Evolutionary conservation across 2,329 filamentous ascomycete genomes (phyloP).

Genomic region (Coniochaeta sp.): DNA sequence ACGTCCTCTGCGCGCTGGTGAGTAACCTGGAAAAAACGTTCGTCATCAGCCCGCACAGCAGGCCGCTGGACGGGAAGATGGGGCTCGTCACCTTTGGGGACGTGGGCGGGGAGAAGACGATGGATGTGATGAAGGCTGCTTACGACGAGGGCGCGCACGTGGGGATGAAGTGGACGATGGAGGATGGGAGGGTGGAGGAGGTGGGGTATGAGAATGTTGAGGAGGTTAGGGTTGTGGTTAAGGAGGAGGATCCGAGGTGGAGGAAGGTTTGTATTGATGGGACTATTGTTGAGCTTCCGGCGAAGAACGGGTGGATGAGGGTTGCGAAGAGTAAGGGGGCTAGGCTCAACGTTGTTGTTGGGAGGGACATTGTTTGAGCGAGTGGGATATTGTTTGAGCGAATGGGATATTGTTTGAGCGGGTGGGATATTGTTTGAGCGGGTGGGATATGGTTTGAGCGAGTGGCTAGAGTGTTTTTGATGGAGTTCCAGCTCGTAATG

Average conservation of each 20-base stretch:
- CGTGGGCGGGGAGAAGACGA: conserved; percentile 56
- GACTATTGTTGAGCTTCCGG: conserved; percentile 65
- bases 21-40: conserved; percentile 79
- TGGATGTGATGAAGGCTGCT: conserved; percentile 68
- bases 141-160: conserved; percentile 53
- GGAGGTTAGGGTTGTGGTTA: conserved; percentile 57
- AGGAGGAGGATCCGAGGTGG: conserved; percentile 67
- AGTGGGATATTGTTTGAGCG: too few relatives aligned
- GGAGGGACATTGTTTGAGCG: conserved; percentile 12
- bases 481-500: too few relatives aligned
- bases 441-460: too few relatives aligned
- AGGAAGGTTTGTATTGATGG: conserved; percentile 88
- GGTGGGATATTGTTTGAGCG: too few relatives aligned
- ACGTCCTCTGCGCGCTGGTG: conserved; percentile 69
- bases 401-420: neutral
- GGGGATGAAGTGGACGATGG: conserved; percentile 39
- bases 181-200: conserved; percentile 38
- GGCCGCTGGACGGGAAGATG: conserved; percentile 63
- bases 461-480: too few relatives aligned
- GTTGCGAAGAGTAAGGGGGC: conserved; percentile 45
- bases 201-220: conserved; percentile 69
- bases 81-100: conserved; percentile 70
- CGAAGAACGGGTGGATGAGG: conserved; percentile 59
- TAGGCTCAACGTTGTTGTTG: conserved; percentile 38
- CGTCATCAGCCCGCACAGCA: conserved; percentile 67